A percentile compares a stretch with the other conserved stretches of the same genome.
Evolutionary conservation across 108 stramenopile genomes (phyloP).

Genomic region (Mayamaea pseudoterrestris): DNA sequence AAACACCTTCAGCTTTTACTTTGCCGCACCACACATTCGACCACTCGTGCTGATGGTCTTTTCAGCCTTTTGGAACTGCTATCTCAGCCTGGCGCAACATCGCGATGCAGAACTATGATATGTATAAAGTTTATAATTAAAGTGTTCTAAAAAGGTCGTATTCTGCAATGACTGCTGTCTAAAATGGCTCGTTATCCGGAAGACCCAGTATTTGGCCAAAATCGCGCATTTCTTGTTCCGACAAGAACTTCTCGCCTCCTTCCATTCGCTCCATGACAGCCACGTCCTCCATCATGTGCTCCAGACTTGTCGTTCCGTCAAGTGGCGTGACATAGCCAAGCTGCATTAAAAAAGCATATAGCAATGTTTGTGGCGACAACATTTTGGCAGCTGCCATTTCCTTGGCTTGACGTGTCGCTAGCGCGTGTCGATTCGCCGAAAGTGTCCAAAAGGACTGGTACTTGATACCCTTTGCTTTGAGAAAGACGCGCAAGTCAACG

Average conservation of each 20-base stretch:
- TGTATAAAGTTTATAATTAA: no score
- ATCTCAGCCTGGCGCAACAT: conserved; percentile 30
- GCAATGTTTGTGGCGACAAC: conserved; percentile 58
- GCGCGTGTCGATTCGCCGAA: conserved; percentile 32
- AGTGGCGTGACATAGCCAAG: conserved; percentile 63
- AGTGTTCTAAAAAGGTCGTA: no score
- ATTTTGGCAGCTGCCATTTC: conserved; percentile 31
- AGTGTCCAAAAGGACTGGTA: conserved; percentile 78
- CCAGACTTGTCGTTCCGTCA: conserved; percentile 49
- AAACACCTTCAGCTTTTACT: conserved; percentile 22
- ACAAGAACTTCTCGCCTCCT: conserved; percentile 35
- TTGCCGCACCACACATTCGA: conserved; percentile 17
- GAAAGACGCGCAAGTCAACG: conserved; percentile 56
- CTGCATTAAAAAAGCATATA: conserved; percentile 79
- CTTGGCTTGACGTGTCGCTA: conserved; percentile 23
- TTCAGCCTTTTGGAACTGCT: conserved; percentile 34
- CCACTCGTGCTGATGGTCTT: conserved; percentile 21
- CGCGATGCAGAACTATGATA: neutral
- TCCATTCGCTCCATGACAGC: conserved; percentile 63
- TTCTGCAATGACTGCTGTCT: no score
- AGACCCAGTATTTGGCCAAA: conserved; percentile 31
- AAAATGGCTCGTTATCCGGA: no score
- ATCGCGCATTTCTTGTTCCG: conserved; percentile 14
- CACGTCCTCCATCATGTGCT: conserved; percentile 80
- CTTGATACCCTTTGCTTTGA: conserved; percentile 52